Base-by-base conservation (phyloP, 228 moss, liverwort and hornwort species). In the Sphagnum fallax region DNA sequence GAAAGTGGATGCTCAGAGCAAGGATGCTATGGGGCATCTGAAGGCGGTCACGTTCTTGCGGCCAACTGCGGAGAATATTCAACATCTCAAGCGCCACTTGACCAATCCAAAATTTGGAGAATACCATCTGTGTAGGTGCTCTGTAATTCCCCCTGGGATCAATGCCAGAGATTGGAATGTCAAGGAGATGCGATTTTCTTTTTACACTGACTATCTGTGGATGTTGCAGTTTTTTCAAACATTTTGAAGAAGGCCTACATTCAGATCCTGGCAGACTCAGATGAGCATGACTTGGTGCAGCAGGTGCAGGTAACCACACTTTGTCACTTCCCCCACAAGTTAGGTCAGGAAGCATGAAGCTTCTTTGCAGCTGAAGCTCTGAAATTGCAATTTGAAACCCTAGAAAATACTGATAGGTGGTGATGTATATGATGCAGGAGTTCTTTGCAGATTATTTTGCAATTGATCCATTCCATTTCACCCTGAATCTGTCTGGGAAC, bases 391-490 rank as follows among this genome's bases (percentile, higher is more conserved):
- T 0, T 32, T 32, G 32, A 32, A 32, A 32, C 32, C 32, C 32
- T 32, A 32, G 32, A 32, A 32, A 32, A 32, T 32, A 32, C 32
- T 55, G 55, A 55, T 12, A 55, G 12, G 55, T 55, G 55, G 8
- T 8, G 55, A 12, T 55, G 1, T 55, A 12, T 12, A 10, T 78
- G 59, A 84, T 71, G 70, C 91, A 98, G 98, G 98, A 98, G 70
- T 98, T 90, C 70, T 98, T 90, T 74, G 98, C 92, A 13, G 98
- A 98, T 73, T 98, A 91, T 71, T 92, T 83, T 77, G 98, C 98
- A 15, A 87, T 98, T 64, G 98, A 98, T 75, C 98, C 90, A 5
- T 93, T 82, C 71, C 98, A 93, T 73, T 98, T 98, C 78, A 91
- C 98, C 6, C 66, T 98, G 74, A 93, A 98, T 84, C 81, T 98